Base-by-base conservation (phyloP, 1,284 basidiomycete species). In the Pseudozyma sp. region DNA sequence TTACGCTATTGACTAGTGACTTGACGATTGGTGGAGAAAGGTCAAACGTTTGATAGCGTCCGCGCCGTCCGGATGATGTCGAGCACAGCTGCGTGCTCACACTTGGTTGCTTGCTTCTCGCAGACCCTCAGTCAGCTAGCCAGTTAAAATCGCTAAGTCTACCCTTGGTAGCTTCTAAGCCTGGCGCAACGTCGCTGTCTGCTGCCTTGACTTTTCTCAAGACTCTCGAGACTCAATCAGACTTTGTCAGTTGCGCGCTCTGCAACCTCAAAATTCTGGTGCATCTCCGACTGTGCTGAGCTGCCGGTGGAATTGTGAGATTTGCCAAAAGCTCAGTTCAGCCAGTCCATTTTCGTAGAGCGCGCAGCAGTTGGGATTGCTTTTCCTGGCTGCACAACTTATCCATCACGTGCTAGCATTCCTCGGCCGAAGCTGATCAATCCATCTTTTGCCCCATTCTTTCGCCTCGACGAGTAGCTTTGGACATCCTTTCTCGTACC, bases 1-100 rank as follows among this genome's bases (percentile, higher is more conserved):
- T 74, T 70, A 74, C 71, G 67, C 71, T 69, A 59, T 56, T 59
- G 16, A 59, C 47, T 52, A 56, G 35, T 69, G 71, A 70, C 71
- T 74, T 70, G 67, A 69, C 67, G 71, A 65, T 74, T 74, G 71
- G 71, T 74, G 67, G 71, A 54, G 67, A 63, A 65, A 70, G 67
- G 56, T 58, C 57, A 64, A 68, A 18, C 50, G 38, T 39, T 35
- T 52, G 54, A 39, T 47, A 61, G 61, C 52, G 59, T 59, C 39
- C 36, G 50, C 57, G 48, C 35, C 44, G 60, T 61, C 35, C 58
- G 57, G 53, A 54, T 73, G 70, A 73, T 73, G 60, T 64, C 64
- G 65, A 73, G 70, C 70, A 31, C 25, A 31, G 25, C 25, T 31
- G 38, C 31, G n/a, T 36, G 31, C 13, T 31, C 35, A 10, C n/a